Evolutionary conservation across 2,329 filamentous ascomycete genomes (phyloP).

Genomic region (Monilinia fructigena): DNA sequence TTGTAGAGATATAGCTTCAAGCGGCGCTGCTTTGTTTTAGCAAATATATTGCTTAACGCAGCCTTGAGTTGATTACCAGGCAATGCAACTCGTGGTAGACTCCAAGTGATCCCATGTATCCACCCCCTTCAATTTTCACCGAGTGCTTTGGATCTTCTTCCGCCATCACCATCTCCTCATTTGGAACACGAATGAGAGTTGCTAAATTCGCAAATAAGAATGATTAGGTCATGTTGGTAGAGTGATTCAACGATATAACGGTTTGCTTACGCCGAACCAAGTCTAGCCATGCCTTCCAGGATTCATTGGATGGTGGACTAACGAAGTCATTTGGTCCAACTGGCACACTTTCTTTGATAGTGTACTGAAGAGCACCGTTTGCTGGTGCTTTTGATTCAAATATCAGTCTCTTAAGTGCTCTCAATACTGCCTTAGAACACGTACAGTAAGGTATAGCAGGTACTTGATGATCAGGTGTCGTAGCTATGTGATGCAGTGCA

Average conservation of each 20-base stretch:
- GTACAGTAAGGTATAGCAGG: neutral
- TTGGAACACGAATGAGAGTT: no score
- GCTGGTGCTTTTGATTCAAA: neutral
- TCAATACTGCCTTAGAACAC: neutral
- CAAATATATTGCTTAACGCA: no score
- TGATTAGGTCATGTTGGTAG: neutral
- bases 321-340: neutral
- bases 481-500: neutral
- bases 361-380: neutral
- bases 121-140: no score
- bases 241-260: neutral
- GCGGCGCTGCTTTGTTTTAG: neutral
- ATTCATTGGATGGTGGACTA: neutral
- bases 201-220: no score
- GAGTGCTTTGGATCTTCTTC: no score
- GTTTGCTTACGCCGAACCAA: neutral
- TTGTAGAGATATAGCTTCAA: constrained; percentile 9
- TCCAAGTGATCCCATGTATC: constrained; percentile 11
- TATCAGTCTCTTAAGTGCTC: neutral
- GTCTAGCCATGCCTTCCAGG: neutral
- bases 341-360: neutral
- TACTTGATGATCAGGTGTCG: neutral
- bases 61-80: neutral
- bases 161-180: no score
- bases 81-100: constrained; percentile 11